Conservation (phyloP, 176 grass and related monocot species). For the Aegilops longissima region DNA sequence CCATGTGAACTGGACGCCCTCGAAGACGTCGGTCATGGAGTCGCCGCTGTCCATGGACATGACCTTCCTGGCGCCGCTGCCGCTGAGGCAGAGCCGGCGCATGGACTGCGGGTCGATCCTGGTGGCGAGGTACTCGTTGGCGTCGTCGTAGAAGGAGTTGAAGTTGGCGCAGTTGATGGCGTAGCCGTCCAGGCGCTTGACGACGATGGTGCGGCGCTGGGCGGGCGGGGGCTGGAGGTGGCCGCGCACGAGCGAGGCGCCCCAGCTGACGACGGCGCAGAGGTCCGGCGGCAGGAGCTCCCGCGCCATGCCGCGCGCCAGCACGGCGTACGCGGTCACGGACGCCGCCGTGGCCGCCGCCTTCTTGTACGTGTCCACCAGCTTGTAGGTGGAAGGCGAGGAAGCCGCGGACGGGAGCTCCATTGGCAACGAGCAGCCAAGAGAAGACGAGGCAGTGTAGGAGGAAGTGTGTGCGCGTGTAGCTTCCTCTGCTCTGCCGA, state of each 20-base stretch:
- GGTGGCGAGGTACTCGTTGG: slow-evolving; percentile 28
- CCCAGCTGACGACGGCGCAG: slow-evolving; percentile 15
- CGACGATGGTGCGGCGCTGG: slow-evolving; percentile 11
- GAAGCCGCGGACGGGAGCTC: neutral
- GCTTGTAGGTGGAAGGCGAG: neutral
- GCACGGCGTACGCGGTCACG: slow-evolving; percentile 37
- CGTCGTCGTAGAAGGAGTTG: slow-evolving; percentile 16
- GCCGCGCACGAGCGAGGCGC: neutral
- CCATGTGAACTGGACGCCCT: slow-evolving; percentile 36
- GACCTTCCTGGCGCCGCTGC: neutral
- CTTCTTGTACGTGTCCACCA: slow-evolving; percentile 33
- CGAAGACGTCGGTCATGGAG: slow-evolving; percentile 36
- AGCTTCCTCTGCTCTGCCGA: neutral
- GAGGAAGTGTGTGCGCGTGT: neutral
- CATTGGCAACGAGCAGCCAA: slow-evolving; percentile 18
- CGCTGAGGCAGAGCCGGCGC: slow-evolving; percentile 19
- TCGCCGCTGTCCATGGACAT: slow-evolving; percentile 29
- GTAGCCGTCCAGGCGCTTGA: neutral
- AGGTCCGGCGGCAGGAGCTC: slow-evolving; percentile 43
- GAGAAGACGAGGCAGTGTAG: neutral
- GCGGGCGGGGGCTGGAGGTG: neutral
- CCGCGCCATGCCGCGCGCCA: slow-evolving; percentile 21
- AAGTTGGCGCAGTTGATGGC: neutral
- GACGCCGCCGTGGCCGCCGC: slow-evolving; percentile 32
- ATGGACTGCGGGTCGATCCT: slow-evolving; percentile 25